These are phyloP conservation scores for Aotearoamyces nothofagi DNA, from an alignment of 2,329 filamentous ascomycete species.

Conservation along the genomic window DNA sequence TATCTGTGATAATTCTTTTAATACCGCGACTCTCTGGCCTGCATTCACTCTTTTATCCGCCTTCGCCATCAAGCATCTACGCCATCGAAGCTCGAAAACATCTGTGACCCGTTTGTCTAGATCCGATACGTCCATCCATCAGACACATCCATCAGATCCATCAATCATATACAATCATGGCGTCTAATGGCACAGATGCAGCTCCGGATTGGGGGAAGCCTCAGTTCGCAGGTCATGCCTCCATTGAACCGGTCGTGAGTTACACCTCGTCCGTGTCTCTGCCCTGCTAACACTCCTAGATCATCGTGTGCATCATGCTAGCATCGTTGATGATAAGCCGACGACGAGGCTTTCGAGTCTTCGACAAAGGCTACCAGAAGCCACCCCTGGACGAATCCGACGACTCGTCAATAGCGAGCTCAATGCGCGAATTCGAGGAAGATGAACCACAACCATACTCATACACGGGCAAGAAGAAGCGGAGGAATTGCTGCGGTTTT, in stretches of 20 bases:
- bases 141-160: no score
- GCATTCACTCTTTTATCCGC: not conserved
- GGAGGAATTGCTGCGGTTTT: conserved; percentile 26
- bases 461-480: conserved; percentile 16
- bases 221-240: conserved; percentile 21
- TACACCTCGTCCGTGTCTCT: not conserved
- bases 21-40: not conserved
- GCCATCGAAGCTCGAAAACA: not conserved
- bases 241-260: conserved; percentile 21
- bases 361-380: not conserved
- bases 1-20: not conserved
- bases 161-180: no score
- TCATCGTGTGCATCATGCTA: conserved; percentile 33
- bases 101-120: not conserved
- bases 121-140: no score
- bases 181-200: not conserved
- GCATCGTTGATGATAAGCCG: conserved; percentile 31
- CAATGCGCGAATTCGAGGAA: conserved; percentile 19
- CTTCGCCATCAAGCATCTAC: not conserved
- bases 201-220: conserved; percentile 21
- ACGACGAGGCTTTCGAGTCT: conserved; percentile 21
- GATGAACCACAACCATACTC: not conserved
- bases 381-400: conserved; percentile 15
- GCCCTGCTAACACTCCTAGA: conserved; percentile 18
- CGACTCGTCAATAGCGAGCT: conserved; percentile 18